Evolutionary conservation across 192 early-diverging fungal species (phyloP).

Genomic region (Podila clonocystis): DNA sequence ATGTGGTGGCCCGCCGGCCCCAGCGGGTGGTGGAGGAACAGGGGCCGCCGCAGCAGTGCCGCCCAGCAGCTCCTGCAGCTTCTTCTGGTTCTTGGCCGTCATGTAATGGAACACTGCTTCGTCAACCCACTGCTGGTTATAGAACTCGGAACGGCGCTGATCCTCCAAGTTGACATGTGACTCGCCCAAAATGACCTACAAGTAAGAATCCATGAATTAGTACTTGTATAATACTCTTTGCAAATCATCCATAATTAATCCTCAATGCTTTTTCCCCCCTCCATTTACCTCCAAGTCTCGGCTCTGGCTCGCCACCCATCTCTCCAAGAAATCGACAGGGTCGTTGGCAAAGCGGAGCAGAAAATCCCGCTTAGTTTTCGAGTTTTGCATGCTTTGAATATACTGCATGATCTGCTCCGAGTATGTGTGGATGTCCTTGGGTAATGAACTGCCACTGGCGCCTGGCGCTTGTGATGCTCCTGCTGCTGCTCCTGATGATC

Average conservation of each 20-base stretch:
- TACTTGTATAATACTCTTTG: background rate
- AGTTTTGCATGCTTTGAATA: conserved; percentile 87
- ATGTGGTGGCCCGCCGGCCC: background rate
- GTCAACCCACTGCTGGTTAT: conserved; percentile 80
- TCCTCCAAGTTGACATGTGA: conserved; percentile 80
- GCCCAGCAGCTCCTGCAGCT: conserved; percentile 40
- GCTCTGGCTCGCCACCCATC: conserved; percentile 94
- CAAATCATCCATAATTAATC: background rate
- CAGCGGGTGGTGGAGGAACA: conserved; percentile 3
- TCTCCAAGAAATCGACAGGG: conserved; percentile 90
- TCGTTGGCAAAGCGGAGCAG: conserved; percentile 86
- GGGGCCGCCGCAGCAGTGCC: conserved; percentile 16
- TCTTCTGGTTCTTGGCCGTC: conserved; percentile 66
- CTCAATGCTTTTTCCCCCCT: background rate
- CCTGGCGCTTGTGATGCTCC: conserved; percentile 9
- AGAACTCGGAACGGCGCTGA: conserved; percentile 74
- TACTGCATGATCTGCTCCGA: conserved; percentile 73
- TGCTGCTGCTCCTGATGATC: background rate
- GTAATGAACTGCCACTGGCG: conserved; percentile 52
- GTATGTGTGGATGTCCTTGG: conserved; percentile 50
- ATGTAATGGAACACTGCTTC: conserved; percentile 95
- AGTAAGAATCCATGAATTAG: background rate
- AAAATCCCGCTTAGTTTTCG: conserved; percentile 93
- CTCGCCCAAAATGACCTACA: conserved; percentile 78
- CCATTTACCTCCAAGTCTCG: conserved; percentile 85